phyloP scores from a whole-genome alignment of 2,329 filamentous ascomycete species.

The Colletotrichum caudatum region DNA sequence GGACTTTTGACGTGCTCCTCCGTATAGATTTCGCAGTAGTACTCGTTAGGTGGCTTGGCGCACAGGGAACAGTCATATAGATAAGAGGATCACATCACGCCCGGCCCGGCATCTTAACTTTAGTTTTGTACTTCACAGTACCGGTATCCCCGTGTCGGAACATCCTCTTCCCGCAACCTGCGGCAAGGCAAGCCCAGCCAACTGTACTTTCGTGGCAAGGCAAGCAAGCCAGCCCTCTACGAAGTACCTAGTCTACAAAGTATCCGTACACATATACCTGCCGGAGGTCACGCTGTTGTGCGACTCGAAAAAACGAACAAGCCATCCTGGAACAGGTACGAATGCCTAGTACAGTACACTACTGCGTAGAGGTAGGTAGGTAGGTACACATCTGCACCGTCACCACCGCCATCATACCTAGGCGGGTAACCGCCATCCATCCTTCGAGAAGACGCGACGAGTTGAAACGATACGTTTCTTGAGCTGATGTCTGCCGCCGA shows the following conservation, averaged over 20 bases:
- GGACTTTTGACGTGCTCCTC: no score
- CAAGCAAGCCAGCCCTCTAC: background rate
- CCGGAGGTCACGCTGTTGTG: conserved; percentile 25
- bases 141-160: background rate
- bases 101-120: conserved; percentile 3
- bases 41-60: background rate
- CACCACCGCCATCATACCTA: no score
- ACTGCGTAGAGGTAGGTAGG: no score
- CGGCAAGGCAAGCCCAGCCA: background rate
- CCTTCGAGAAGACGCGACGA: conserved; percentile 20
- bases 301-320: background rate
- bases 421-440: background rate
- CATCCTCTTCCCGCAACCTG: conserved; percentile 7
- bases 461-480: conserved; percentile 35
- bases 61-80: background rate
- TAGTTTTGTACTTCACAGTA: no score
- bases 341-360: no score
- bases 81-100: conserved; percentile 11
- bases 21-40: no score
- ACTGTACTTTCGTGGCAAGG: background rate
- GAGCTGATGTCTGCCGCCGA: conserved; percentile 31
- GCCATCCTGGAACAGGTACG: background rate
- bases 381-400: no score
- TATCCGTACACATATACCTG: background rate
- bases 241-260: background rate